Base-by-base conservation (phyloP, 2,329 filamentous ascomycete genomes). In the Coniella lustricola region DNA sequence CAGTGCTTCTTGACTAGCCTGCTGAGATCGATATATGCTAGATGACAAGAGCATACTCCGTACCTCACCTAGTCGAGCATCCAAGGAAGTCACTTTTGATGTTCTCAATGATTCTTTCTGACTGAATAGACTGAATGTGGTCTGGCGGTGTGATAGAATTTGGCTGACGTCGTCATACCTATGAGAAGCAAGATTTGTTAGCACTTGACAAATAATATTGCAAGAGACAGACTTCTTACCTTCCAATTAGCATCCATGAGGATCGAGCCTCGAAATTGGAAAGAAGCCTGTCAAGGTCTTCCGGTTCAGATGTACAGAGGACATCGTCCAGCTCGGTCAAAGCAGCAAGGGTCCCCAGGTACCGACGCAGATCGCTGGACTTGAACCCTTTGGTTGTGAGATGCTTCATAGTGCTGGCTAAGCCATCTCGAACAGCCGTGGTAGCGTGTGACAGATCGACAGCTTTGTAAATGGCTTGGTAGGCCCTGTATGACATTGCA, bases 321-420 rank as follows among this genome's bases (percentile, higher is more conserved):
- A 90, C 68, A 57, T 95, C 89, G 57, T 90, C 85, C 2, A 94
- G 76, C 62, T 97, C 91, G 0, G 85, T 82, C 51, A 97, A 65
- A 3, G 84, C 79, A 1, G 89, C 89, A 22, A 93, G 63, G 1
- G 80, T 75, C 14, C 77, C 74, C 7, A 87, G 62, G 10, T 77
- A 72, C 12, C 72, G 72, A 48, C 81, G 72, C 44, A 84, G 63
- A 16, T 65, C 69, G 16, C 69, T 70, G 3, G 75, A 74, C 49
- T 74, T 76, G 17, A 76, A 63, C 17, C 70, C 71, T 21, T 70
- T 65, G 31, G 63, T 64, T 5, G 72, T 64, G n/a, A 87, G 63
- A 29, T 71, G 74, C 39, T 69, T 69, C 73, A 88, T 83, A 1
- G 77, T 79, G 36, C 69, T 70, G 46, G 74, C 70, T 36, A 87